Conservation (phyloP, 208 protist species). For the Angomonas deanei region DNA sequence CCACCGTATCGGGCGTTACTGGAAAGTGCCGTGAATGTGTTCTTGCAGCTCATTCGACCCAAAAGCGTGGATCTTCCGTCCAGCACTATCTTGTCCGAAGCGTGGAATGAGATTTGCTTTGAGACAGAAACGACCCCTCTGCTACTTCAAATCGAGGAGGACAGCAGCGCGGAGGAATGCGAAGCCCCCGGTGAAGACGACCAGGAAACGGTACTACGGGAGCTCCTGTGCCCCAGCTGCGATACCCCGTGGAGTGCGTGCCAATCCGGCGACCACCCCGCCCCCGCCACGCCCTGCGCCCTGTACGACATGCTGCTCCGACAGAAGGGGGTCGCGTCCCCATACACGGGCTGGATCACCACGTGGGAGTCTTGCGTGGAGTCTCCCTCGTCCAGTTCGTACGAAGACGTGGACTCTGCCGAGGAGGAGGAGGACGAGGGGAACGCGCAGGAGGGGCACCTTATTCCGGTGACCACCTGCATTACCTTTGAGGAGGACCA, state of each 20-base stretch:
- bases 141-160: background rate
- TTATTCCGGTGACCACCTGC: slow-evolving; percentile 1
- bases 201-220: background rate
- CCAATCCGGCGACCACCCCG: slow-evolving; percentile 23
- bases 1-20: background rate
- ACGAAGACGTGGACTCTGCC: background rate
- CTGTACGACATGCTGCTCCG: slow-evolving; percentile 55
- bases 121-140: background rate
- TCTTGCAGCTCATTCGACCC: slow-evolving; percentile 24
- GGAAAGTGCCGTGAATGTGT: background rate
- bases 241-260: slow-evolving; percentile 53
- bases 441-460: slow-evolving; percentile 9
- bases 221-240: slow-evolving; percentile 51
- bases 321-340: slow-evolving; percentile 28
- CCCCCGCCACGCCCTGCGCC: slow-evolving; percentile 46
- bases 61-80: slow-evolving; percentile 21
- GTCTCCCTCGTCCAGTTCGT: background rate
- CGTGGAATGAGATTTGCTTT: slow-evolving; percentile 66
- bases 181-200: slow-evolving; percentile 7
- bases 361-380: slow-evolving; percentile 17
- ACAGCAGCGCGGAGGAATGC: slow-evolving; percentile 7
- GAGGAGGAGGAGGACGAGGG: background rate
- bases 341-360: slow-evolving; percentile 53
- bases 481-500: slow-evolving; percentile 5
- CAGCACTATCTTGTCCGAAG: slow-evolving; percentile 40